A percentile compares a stretch with the other conserved stretches of the same genome.
Conservation (phyloP, 768 basidiomycete genomes). For the Amanita rubescens region DNA sequence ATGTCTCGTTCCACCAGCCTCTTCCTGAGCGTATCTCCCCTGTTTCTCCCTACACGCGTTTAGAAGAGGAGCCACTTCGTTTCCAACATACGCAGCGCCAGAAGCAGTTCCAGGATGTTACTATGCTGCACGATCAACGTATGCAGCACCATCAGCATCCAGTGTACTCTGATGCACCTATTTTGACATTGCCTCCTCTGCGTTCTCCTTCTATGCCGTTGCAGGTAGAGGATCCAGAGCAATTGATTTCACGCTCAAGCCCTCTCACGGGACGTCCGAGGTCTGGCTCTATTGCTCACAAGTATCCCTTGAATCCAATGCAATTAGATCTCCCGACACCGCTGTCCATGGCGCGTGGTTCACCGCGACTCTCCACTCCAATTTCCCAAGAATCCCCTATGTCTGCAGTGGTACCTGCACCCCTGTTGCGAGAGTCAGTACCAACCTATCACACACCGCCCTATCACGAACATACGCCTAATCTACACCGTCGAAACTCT, state of each 20-base stretch:
- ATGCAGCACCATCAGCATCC: not conserved
- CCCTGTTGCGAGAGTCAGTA: not conserved
- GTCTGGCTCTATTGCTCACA: conserved; percentile 1
- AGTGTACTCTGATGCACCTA: not conserved
- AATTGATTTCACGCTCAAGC: not conserved
- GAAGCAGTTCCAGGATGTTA: conserved; percentile 8
- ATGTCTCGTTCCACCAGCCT: not conserved
- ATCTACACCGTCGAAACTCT: not conserved
- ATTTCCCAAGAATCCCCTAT: not conserved
- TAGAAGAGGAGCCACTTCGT: conserved; percentile 17
- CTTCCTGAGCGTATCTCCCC: conserved; percentile 14
- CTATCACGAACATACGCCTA: not conserved
- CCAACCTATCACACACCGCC: not conserved
- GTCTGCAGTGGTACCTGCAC: not conserved
- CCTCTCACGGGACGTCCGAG: not conserved
- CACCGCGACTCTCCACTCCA: conserved; percentile 1
- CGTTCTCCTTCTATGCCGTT: conserved; percentile 5
- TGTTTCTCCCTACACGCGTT: conserved; percentile 10
- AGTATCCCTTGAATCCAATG: conserved; percentile 6
- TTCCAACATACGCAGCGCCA: conserved; percentile 14
- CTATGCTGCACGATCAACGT: conserved; percentile 5
- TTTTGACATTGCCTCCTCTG: not conserved
- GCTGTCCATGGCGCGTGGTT: conserved; percentile 1
- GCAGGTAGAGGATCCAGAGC: conserved; percentile 5
- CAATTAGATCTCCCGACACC: not conserved